A percentile compares a stretch with the other conserved stretches of the same genome.
phyloP scores from a whole-genome alignment of 2,329 filamentous ascomycete genomes.

The Thielaviopsis euricoi region DNA sequence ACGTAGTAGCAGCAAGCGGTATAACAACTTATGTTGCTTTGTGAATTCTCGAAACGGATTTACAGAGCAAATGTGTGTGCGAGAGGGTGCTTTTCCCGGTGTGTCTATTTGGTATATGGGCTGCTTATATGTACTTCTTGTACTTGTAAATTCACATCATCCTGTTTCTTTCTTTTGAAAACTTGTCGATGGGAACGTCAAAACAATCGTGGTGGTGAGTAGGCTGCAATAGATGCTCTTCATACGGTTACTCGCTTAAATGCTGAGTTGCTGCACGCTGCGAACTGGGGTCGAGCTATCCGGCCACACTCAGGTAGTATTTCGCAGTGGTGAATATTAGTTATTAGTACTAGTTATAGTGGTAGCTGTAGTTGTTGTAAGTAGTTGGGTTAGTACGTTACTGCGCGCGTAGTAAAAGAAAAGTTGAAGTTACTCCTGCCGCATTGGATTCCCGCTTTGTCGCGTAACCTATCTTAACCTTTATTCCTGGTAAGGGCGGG shows the following conservation, averaged over 20 bases:
- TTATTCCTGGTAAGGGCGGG: neutral
- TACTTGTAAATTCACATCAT: neutral
- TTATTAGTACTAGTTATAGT: neutral
- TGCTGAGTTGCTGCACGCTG: neutral
- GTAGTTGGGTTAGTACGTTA: neutral
- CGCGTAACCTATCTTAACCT: neutral
- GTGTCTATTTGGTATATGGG: neutral
- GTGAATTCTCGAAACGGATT: neutral
- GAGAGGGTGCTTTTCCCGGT: too few species aligned
- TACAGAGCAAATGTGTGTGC: neutral
- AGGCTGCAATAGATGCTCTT: neutral
- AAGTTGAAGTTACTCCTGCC: neutral
- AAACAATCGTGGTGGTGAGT: neutral
- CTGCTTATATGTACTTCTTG: neutral
- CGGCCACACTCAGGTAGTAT: neutral
- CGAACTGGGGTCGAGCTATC: neutral
- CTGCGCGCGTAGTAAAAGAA: neutral
- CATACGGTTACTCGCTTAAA: neutral
- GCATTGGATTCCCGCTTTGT: neutral
- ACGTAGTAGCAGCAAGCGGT: neutral
- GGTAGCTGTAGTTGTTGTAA: neutral
- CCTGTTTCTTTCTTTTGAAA: neutral
- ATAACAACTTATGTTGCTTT: neutral
- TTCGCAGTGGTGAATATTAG: too few species aligned
- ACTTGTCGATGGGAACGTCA: neutral